A percentile compares a stretch with the other conserved stretches of the same genome.
phyloP scores from a whole-genome alignment of 164 flowering plant genomes.

The Annona squamosa region DNA sequence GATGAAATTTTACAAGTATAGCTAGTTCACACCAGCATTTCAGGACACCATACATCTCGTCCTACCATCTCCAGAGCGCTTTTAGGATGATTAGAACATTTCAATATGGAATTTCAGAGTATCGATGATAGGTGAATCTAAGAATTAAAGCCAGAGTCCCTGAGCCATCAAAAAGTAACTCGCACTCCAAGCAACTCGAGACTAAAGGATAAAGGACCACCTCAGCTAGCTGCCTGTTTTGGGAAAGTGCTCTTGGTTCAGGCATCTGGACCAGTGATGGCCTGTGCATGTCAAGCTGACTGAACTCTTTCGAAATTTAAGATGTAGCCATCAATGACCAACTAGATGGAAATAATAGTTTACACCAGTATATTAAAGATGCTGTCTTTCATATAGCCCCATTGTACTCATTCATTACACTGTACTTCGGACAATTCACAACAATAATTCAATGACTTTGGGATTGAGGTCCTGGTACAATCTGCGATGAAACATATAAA shows the following conservation, averaged over 20 bases:
- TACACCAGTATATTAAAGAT: background rate
- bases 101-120: background rate
- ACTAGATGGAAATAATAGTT: background rate
- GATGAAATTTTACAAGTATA: background rate
- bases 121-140: background rate
- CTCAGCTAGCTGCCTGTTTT: background rate
- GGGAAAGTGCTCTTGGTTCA: background rate
- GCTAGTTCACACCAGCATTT: background rate
- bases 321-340: background rate
- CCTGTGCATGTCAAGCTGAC: background rate
- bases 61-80: background rate
- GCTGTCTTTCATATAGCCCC: background rate
- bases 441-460: too few species aligned
- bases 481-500: too few species aligned
- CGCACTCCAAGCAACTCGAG: background rate
- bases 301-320: background rate
- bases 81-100: background rate
- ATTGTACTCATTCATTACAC: too few species aligned
- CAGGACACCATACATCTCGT: background rate
- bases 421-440: too few species aligned
- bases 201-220: background rate
- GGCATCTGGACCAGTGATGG: background rate
- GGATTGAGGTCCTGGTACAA: too few species aligned
- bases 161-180: background rate
- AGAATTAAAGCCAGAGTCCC: background rate